phyloP scores from a whole-genome alignment of 1,139 yeast species.

The Candida tunisiensis region DNA sequence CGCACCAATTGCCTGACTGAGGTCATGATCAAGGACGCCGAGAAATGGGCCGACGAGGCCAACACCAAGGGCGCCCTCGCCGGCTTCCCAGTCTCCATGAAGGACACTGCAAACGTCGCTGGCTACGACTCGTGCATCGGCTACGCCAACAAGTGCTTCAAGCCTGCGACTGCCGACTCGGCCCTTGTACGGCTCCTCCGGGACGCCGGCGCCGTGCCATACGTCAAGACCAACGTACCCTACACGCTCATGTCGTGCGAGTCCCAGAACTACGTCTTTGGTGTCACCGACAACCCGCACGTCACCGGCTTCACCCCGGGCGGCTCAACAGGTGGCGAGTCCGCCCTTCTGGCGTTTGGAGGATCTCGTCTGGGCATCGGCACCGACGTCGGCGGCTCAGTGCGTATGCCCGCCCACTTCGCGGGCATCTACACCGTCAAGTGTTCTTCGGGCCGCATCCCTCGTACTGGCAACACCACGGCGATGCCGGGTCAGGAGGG shows the following conservation, averaged over 20 bases:
- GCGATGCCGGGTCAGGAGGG: slow-evolving; percentile 30
- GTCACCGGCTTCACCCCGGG: slow-evolving; percentile 31
- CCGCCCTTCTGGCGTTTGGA: slow-evolving; percentile 30
- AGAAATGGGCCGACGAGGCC: slow-evolving; percentile 15
- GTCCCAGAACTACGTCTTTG: slow-evolving; percentile 28
- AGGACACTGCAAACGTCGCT: slow-evolving; percentile 30
- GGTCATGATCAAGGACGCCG: slow-evolving; percentile 21
- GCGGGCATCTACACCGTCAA: slow-evolving; percentile 24
- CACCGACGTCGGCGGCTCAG: slow-evolving; percentile 46
- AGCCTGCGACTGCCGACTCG: slow-evolving; percentile 20
- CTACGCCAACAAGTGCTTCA: slow-evolving; percentile 2
- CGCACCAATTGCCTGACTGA: slow-evolving; percentile 22
- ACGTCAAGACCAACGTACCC: slow-evolving; percentile 31
- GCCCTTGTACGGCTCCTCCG: slow-evolving; percentile 25
- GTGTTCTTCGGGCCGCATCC: slow-evolving; percentile 26
- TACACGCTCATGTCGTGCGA: slow-evolving; percentile 34
- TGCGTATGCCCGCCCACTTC: slow-evolving; percentile 37
- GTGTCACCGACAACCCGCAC: slow-evolving; percentile 24
- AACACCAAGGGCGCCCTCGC: slow-evolving; percentile 32
- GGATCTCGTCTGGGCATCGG: slow-evolving; percentile 33
- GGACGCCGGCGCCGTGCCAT: slow-evolving; percentile 28
- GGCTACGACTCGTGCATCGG: slow-evolving; percentile 14
- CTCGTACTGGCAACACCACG: slow-evolving; percentile 19
- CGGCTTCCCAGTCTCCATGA: slow-evolving; percentile 36
- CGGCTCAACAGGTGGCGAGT: slow-evolving; percentile 50